These are phyloP conservation scores for Gloeostereum incarnatum DNA, from an alignment of 768 basidiomycete genomes.

Conservation along the genomic window DNA sequence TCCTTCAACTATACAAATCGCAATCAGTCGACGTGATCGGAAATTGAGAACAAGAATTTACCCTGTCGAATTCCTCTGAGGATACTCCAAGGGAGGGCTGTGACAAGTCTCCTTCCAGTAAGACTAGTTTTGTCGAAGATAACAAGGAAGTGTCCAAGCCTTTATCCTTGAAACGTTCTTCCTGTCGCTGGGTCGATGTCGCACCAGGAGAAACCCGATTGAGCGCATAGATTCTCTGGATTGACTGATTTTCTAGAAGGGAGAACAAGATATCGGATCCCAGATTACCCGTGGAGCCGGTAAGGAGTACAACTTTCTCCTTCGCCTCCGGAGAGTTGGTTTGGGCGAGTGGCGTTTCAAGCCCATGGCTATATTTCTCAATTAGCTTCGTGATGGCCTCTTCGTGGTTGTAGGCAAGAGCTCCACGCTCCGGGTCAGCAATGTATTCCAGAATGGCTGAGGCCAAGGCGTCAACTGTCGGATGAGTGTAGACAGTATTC, in stretches of 20 bases:
- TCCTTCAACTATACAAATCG: slow-evolving; percentile 6
- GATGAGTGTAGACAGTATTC: slow-evolving; percentile 37
- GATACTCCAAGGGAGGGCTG: slow-evolving; percentile 12
- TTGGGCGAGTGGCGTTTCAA: slow-evolving; percentile 7
- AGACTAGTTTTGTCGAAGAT: slow-evolving; percentile 8
- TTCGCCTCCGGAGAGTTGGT: slow-evolving; percentile 6
- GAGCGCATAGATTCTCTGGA: slow-evolving; percentile 17
- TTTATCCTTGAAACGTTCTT: slow-evolving; percentile 12
- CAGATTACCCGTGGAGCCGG: slow-evolving; percentile 21
- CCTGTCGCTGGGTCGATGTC: not conserved
- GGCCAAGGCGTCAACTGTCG: slow-evolving; percentile 20
- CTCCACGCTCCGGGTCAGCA: too few relatives aligned
- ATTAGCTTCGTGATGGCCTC: slow-evolving; percentile 24
- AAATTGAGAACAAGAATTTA: slow-evolving; percentile 4
- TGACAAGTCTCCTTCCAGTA: slow-evolving; percentile 14
- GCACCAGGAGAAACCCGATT: slow-evolving; percentile 13
- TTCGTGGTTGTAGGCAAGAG: slow-evolving; percentile 13
- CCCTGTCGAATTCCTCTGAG: slow-evolving; percentile 10
- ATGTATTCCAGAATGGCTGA: too few relatives aligned
- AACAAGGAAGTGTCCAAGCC: slow-evolving; percentile 7
- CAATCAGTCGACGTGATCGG: slow-evolving; percentile 1
- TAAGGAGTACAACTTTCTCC: slow-evolving; percentile 11
- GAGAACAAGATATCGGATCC: slow-evolving; percentile 26
- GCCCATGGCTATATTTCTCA: slow-evolving; percentile 19
- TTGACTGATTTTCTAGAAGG: slow-evolving; percentile 19